Percentiles rank a stretch among this genome's conserved stretches.
Conservation (phyloP, 768 basidiomycete genomes). For the Lactifluus hygrophoroides region DNA sequence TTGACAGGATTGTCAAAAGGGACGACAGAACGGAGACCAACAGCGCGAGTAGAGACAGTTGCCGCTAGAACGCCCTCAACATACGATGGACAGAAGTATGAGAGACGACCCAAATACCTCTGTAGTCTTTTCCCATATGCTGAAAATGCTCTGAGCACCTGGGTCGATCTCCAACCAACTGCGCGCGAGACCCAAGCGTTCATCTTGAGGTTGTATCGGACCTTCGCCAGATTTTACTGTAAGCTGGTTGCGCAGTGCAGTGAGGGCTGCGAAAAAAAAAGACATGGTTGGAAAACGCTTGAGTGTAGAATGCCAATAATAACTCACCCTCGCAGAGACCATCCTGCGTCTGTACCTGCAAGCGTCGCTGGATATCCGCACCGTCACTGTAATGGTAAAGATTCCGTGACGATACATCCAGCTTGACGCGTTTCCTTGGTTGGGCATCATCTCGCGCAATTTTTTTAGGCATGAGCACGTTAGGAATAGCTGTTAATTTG, state of each 20-base stretch:
- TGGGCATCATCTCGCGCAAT: conserved; percentile 3
- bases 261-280: conserved; percentile 31
- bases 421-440: conserved; percentile 24
- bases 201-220: conserved; percentile 45
- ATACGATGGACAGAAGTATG: background rate
- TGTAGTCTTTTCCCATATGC: conserved; percentile 47
- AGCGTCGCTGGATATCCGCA: conserved; percentile 13
- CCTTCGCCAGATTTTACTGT: conserved; percentile 42
- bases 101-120: conserved; percentile 34
- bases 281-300: background rate
- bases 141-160: conserved; percentile 53
- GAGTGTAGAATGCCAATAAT: background rate
- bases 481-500: background rate
- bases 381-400: conserved; percentile 1
- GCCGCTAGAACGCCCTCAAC: conserved; percentile 28
- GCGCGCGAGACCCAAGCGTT: conserved; percentile 48
- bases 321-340: conserved; percentile 18
- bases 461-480: conserved; percentile 3
- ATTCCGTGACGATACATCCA: conserved; percentile 10
- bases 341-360: conserved; percentile 20
- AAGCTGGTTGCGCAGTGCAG: conserved; percentile 54
- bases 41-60: conserved; percentile 37
- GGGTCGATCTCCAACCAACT: conserved; percentile 53
- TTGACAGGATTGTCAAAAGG: conserved; percentile 52
- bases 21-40: conserved; percentile 48